Conservation (phyloP, 148 eudicot genomes). For the Arctostaphylos glauca region DNA sequence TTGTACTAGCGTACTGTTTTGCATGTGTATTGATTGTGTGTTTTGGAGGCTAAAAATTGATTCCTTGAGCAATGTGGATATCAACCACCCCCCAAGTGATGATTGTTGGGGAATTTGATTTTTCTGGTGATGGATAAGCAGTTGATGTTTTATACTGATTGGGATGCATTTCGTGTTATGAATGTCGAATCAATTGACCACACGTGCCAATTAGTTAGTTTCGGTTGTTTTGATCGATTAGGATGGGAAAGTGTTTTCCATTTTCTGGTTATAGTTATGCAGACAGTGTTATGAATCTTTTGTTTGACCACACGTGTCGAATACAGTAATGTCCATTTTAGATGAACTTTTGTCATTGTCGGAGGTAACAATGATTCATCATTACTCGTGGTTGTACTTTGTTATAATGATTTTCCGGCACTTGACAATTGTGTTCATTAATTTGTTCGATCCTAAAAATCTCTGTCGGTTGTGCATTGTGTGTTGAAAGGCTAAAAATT, state of each 20-base stretch:
- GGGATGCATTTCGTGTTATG: not conserved
- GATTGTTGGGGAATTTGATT: not conserved
- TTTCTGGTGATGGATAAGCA: not conserved
- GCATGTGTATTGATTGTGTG: slow-evolving; percentile 7
- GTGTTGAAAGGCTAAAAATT: not conserved
- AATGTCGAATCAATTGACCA: not conserved
- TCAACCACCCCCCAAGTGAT: not conserved
- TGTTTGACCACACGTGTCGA: not conserved
- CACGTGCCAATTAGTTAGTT: not conserved
- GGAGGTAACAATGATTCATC: not conserved
- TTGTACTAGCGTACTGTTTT: not conserved
- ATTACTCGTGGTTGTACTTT: not conserved
- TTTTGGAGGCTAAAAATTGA: not conserved
- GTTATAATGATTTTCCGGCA: not conserved
- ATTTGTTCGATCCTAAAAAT: not conserved
- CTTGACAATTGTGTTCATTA: not conserved
- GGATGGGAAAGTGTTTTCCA: not conserved
- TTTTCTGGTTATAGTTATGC: not conserved
- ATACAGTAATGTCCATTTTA: not conserved
- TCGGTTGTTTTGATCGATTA: not conserved
- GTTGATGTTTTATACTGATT: not conserved
- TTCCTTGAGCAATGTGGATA: not conserved
- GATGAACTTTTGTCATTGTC: not conserved
- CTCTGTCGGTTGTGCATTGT: not conserved
- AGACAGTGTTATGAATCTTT: not conserved